Evolutionary conservation across 441 rosid species (phyloP), one percentile per base, ranked within the genome.

Genomic region (Pelargonium australe): DNA sequence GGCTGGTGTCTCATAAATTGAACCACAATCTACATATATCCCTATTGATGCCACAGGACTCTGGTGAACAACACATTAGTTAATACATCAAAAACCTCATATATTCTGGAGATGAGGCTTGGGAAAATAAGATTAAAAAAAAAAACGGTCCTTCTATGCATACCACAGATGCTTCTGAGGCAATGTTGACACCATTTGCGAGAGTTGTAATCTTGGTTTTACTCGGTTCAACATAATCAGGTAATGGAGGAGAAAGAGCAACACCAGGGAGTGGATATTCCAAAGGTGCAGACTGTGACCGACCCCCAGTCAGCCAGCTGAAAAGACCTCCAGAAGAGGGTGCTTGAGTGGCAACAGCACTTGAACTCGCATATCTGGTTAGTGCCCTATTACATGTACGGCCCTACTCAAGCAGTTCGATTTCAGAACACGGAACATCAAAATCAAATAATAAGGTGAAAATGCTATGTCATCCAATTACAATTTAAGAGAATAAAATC

Each of bases 1-100:
- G 20, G 70, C 20, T 7, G 95, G 93, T 6, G 90, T 85, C 81
- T 95, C 97, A 63, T 95, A 86, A 44, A 92, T 78, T 62, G 99
- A 95, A 41, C 99, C 98, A 69, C 83, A 85, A 66, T 92, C 86
- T 66, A 95, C 69, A 79, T 87, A 92, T 70, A 92, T 63, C 34
- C 99, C 97, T 57, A 92, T 76, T 2, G 95, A 90, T 63, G 96
- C 97, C 69, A 84, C 86, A 17, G 95, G 93, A 78, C 58, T 86
- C 98, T 90, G 80, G 53, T 41, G 65, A 77, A 60, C 10, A 41
- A 17, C 60, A 14, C 34, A 19, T 23, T 68, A 43, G 76, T 68
- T 34, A 76, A 58, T 62, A 37, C 65, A 20, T 1, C 14, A 44
- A 8, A 72, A 69, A 41, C 19, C 5, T 53, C 1, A n/a, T 53